These are phyloP conservation scores for Fragaria ananassa DNA, from an alignment of 306 rosid species.

Conservation along the genomic window DNA sequence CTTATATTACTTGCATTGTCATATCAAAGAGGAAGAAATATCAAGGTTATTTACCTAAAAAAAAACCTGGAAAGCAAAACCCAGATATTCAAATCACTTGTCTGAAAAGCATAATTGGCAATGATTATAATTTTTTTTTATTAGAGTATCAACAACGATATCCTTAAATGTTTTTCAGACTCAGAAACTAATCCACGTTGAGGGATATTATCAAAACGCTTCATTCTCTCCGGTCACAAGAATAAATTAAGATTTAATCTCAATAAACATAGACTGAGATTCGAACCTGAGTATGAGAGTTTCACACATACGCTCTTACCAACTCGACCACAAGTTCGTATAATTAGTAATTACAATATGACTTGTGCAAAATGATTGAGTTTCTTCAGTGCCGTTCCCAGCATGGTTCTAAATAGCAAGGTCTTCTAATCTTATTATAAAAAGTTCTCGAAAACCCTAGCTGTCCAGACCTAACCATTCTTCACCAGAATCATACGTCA, in stretches of 20 bases:
- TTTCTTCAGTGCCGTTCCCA: constrained; percentile 32
- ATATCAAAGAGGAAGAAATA: neutral
- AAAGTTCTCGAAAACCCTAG: constrained; percentile 34
- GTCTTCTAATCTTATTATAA: neutral
- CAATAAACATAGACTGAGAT: no score
- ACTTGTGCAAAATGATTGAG: constrained; percentile 28
- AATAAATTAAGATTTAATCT: no score
- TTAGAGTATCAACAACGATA: no score
- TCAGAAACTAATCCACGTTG: no score
- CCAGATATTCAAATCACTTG: neutral
- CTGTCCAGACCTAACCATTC: constrained; percentile 60
- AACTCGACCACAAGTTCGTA: no score
- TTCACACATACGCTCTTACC: no score
- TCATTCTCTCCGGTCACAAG: no score
- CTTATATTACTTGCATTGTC: constrained; percentile 10
- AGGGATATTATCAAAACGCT: no score
- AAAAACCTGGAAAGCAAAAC: neutral
- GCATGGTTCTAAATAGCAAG: constrained; percentile 30
- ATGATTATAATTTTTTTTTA: neutral
- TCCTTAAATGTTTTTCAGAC: no score
- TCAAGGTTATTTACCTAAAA: neutral
- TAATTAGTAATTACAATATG: constrained; percentile 3
- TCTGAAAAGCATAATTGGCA: constrained; percentile 7
- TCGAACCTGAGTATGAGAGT: no score
- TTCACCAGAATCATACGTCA: constrained; percentile 45